Evolutionary conservation across 1,284 basidiomycete species (phyloP), one percentile per base, ranked within the genome.

Genomic region (Trichosporon coremiiforme): DNA sequence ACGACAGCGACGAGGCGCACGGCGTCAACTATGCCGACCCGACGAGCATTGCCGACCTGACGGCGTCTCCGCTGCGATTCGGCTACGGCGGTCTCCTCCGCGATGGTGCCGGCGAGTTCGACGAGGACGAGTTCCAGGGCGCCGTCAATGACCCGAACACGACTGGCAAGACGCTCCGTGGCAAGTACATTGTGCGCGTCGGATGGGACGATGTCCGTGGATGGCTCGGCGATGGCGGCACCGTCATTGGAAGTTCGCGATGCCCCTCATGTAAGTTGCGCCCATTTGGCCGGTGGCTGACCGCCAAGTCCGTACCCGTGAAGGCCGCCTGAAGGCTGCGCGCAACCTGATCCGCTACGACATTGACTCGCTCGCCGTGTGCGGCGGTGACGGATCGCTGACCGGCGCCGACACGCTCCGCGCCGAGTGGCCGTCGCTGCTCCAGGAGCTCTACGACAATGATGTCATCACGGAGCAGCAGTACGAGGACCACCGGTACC

Each of bases 191-290:
- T 78, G 91, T 99, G 62, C 87, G 94, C 71, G 95, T 98, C 2
- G 97, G 96, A 4, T 99, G 96, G 92, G 97, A 99, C 80, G 97
- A 99, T 84, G 96, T 98, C 29, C 87, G 94, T 38, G 93, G 94
- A 5, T 99, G 95, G 94, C 91, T 96, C 78, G 89, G 91, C 57
- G 89, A 95, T 89, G 97, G 97, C 70, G 97, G 96, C 64, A 99
- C 96, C 0, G 86, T 99, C 65, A 98, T 98, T 78, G 96, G 97
- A 13, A 97, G 94, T 7, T 96, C 95, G 7, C 90, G 97, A 31
- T 98, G 93, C 15, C 88, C 88, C 65, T 86, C 90, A 4, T 99
- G 83, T 84, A 63, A 76, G 83, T 80, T 1, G 0, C 22, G 1
- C 8, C 1, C 17, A 4, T 9, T 0, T 25, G 25, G 20, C 8